Conservation (phyloP, 1,284 basidiomycete species). For the Psilocybe mexicana region DNA sequence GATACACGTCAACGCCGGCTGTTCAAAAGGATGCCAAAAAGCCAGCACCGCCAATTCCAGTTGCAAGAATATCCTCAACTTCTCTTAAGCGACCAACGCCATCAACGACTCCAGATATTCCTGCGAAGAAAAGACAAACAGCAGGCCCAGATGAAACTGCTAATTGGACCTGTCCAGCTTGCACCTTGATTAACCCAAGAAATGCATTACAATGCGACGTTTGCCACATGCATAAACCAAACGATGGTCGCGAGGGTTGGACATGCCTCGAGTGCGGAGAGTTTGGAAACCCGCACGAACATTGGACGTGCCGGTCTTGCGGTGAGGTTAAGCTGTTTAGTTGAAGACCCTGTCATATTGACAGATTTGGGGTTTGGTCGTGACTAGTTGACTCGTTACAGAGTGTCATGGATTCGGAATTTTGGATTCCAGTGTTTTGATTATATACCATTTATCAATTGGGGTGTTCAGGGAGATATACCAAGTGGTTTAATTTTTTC, state of each 20-base stretch:
- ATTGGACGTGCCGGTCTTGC: conserved; percentile 77
- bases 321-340: conserved; percentile 62
- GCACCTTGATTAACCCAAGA: conserved; percentile 69
- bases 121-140: background rate
- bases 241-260: conserved; percentile 52
- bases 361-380: background rate
- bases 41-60: background rate
- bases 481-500: background rate
- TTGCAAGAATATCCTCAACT: background rate
- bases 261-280: conserved; percentile 69
- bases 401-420: background rate
- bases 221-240: conserved; percentile 56
- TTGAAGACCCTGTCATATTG: conserved; percentile 8
- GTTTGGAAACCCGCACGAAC: conserved; percentile 57
- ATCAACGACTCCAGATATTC: background rate
- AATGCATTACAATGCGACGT: conserved; percentile 59
- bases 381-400: background rate
- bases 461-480: background rate
- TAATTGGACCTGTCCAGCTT: conserved; percentile 69
- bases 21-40: background rate
- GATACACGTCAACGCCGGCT: background rate
- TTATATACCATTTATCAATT: background rate
- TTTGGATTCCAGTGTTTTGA: background rate
- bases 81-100: background rate
- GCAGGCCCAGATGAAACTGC: background rate